A percentile compares a stretch with the other conserved stretches of the same genome.
Evolutionary conservation across 805 yeast genomes (phyloP).

Genomic region (Lipomyces lipofer): DNA sequence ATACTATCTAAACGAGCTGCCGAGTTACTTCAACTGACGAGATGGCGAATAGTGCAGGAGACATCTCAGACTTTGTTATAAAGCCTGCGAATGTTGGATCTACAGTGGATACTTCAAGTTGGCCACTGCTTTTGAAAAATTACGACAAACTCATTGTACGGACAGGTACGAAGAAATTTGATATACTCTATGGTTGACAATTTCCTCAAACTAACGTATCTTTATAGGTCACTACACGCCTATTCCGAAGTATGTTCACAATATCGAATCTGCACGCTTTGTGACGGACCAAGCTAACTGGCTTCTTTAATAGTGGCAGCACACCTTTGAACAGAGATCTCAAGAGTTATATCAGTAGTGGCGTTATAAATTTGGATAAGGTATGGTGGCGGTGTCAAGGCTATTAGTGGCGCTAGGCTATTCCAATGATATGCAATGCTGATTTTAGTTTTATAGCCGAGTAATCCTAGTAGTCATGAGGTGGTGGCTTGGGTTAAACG

Average conservation of each 20-base stretch:
- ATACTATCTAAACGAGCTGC: no score
- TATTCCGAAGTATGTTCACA: slow-evolving; percentile 30
- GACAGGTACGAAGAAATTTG: slow-evolving; percentile 50
- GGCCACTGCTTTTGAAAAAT: slow-evolving; percentile 94
- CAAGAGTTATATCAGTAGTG: slow-evolving; percentile 84
- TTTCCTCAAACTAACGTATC: not conserved
- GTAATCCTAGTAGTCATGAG: slow-evolving; percentile 98
- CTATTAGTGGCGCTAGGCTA: not conserved
- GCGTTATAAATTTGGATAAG: slow-evolving; percentile 95
- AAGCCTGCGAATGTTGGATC: slow-evolving; percentile 41
- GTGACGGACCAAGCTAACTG: not conserved
- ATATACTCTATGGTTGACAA: not conserved
- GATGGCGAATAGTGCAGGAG: slow-evolving; percentile 2
- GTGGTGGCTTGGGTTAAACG: slow-evolving; percentile 99
- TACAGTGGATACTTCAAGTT: slow-evolving; percentile 81
- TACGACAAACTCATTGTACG: slow-evolving; percentile 92
- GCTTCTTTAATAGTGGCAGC: slow-evolving; percentile 55
- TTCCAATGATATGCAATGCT: not conserved
- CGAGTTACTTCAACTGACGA: not conserved
- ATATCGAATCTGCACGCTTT: no score
- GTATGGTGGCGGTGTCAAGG: no score
- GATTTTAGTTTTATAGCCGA: slow-evolving; percentile 51
- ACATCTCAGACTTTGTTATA: slow-evolving; percentile 10
- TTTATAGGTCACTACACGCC: slow-evolving; percentile 70
- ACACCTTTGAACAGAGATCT: slow-evolving; percentile 93